These are phyloP conservation scores for Thelonectria discophora DNA, from an alignment of 2,329 filamentous ascomycete genomes.

Conservation along the genomic window DNA sequence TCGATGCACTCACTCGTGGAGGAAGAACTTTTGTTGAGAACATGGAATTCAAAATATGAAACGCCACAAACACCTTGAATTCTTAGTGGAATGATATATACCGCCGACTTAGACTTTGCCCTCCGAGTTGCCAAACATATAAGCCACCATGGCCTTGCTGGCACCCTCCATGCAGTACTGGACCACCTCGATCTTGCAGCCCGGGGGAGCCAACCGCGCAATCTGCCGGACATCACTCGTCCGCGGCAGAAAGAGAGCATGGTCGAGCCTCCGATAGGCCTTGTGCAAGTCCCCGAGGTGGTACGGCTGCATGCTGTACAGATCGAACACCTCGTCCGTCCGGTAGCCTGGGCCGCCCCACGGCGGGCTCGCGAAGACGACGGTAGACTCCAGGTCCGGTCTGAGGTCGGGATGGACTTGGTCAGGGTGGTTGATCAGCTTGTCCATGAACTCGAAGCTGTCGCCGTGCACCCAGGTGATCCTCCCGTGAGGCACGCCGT, in stretches of 20 bases:
- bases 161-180: conserved; percentile 94
- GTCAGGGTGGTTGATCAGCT: conserved; percentile 49
- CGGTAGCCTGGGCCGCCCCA: conserved; percentile 68
- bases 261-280: conserved; percentile 67
- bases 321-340: conserved; percentile 77
- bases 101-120: conserved; percentile 16
- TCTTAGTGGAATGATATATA: background rate
- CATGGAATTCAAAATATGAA: background rate
- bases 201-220: conserved; percentile 62
- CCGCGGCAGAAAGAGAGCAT: conserved; percentile 84
- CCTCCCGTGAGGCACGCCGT: conserved; percentile 74
- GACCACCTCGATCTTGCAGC: conserved; percentile 73
- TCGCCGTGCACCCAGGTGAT: conserved; percentile 91
- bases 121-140: conserved; percentile 55
- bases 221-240: conserved; percentile 85
- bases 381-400: conserved; percentile 53
- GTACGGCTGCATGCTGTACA: conserved; percentile 90
- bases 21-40: background rate
- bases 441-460: conserved; percentile 78
- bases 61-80: background rate
- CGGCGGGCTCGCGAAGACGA: conserved; percentile 66
- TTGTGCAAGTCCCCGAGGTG: conserved; percentile 69
- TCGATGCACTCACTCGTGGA: background rate
- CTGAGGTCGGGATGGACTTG: conserved; percentile 51
- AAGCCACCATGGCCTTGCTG: conserved; percentile 82